These are phyloP conservation scores for Dryas alaskensis DNA, from an alignment of 306 rosid species.

Conservation along the genomic window DNA sequence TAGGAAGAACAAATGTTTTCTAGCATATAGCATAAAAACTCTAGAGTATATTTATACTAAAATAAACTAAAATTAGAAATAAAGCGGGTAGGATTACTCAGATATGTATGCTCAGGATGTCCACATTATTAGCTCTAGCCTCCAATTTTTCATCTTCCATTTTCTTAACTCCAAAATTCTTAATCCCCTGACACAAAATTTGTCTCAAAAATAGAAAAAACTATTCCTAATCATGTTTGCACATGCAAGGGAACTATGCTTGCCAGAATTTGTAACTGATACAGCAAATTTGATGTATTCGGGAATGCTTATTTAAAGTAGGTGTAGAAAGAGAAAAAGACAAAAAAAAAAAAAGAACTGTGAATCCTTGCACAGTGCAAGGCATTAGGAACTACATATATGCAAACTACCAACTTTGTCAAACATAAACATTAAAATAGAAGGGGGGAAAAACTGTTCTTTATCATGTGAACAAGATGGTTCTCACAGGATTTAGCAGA, in stretches of 20 bases:
- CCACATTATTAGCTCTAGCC: background rate
- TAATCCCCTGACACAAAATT: background rate
- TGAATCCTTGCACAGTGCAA: background rate
- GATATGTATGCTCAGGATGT: background rate
- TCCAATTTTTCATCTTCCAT: background rate
- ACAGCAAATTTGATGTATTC: background rate
- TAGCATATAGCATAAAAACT: background rate
- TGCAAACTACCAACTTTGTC: background rate
- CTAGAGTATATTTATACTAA: background rate
- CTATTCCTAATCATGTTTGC: background rate
- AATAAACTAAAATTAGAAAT: background rate
- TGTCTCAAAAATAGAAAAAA: background rate
- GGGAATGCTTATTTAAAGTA: background rate
- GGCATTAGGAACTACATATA: background rate
- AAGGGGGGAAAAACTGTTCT: background rate
- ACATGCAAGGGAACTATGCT: background rate
- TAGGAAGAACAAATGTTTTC: background rate
- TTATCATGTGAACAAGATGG: conserved; percentile 19
- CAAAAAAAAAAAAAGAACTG: background rate
- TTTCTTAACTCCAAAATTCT: background rate
- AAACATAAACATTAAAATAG: background rate
- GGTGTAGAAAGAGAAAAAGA: background rate
- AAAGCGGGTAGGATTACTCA: background rate
- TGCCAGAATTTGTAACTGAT: background rate
- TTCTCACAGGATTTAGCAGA: conserved; percentile 83